Percentiles rank a stretch among this genome's conserved stretches.
Conservation (phyloP, 2,329 filamentous ascomycete species). For the Cladophialophora bantiana region DNA sequence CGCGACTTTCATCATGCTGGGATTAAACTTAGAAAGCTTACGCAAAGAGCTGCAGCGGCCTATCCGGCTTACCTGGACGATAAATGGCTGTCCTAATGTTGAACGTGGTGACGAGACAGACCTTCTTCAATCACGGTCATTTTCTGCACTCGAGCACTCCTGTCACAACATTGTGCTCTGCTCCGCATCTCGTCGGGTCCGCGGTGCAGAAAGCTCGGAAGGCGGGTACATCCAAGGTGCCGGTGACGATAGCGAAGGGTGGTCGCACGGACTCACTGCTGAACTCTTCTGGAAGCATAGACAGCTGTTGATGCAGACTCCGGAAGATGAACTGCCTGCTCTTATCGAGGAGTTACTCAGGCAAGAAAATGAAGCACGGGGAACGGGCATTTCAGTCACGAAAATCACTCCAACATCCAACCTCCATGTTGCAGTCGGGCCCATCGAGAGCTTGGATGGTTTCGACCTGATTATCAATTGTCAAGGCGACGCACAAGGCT, state of each 20-base stretch:
- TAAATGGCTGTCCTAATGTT: slow-evolving; percentile 26
- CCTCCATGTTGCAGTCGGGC: slow-evolving; percentile 44
- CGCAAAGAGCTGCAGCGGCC: slow-evolving; percentile 27
- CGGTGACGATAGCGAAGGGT: slow-evolving; percentile 92
- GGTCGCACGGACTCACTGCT: slow-evolving; percentile 82
- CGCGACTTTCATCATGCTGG: slow-evolving; percentile 53
- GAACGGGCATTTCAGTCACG: slow-evolving; percentile 40
- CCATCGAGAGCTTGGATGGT: slow-evolving; percentile 45
- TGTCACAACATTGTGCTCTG: slow-evolving; percentile 76
- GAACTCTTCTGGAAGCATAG: slow-evolving; percentile 78
- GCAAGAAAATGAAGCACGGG: slow-evolving; percentile 38
- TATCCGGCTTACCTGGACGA: slow-evolving; percentile 36
- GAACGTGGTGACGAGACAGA: slow-evolving; percentile 10
- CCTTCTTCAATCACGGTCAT: not conserved
- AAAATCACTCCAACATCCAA: slow-evolving; percentile 50
- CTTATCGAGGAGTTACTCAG: slow-evolving; percentile 57
- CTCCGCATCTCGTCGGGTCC: slow-evolving; percentile 78
- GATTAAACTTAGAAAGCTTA: slow-evolving; percentile 27
- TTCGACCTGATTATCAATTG: slow-evolving; percentile 55
- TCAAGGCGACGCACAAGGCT: slow-evolving; percentile 47
- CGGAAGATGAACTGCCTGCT: slow-evolving; percentile 69
- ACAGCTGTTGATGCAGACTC: slow-evolving; percentile 64
- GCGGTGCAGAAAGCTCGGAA: slow-evolving; percentile 71
- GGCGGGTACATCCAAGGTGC: slow-evolving; percentile 90
- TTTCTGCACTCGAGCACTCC: slow-evolving; percentile 13